Conservation (phyloP, 2,329 filamentous ascomycete genomes). For the Sporothrix dimorphospora region DNA sequence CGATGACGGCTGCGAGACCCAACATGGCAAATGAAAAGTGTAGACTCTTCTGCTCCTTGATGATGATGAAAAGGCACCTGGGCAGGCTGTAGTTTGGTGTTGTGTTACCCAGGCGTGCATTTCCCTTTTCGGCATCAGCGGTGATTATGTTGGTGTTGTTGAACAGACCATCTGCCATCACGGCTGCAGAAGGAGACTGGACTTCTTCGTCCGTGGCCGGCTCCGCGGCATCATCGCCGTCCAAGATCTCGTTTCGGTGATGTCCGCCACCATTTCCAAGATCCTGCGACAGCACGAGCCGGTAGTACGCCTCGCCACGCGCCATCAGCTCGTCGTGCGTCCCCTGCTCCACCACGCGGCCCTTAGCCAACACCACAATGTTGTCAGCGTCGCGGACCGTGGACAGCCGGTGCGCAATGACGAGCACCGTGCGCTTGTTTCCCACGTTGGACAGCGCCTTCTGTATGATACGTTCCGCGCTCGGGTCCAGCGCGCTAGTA, state of each 20-base stretch:
- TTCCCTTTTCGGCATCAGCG: neutral
- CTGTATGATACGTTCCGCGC: conserved; percentile 39
- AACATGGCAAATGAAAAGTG: conserved; percentile 21
- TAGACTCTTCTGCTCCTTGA: conserved; percentile 19
- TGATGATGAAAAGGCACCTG: conserved; percentile 21
- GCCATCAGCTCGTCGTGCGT: conserved; percentile 72
- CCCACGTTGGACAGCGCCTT: conserved; percentile 38
- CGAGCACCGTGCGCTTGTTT: conserved; percentile 40
- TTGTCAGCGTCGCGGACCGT: conserved; percentile 78
- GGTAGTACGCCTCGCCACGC: conserved; percentile 62
- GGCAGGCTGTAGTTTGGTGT: conserved; percentile 20
- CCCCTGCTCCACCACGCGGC: conserved; percentile 72
- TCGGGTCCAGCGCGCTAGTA: conserved; percentile 56
- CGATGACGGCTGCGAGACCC: neutral
- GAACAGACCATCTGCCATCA: conserved; percentile 68
- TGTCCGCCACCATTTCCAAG: conserved; percentile 39
- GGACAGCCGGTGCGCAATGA: conserved; percentile 56
- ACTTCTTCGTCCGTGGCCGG: neutral
- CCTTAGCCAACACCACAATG: conserved; percentile 76
- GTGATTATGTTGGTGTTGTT: conserved; percentile 46
- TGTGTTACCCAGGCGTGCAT: neutral
- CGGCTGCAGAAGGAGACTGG: conserved; percentile 44
- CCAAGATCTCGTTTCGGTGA: neutral
- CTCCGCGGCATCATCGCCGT: neutral
- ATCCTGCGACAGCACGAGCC: conserved; percentile 66